A percentile compares a stretch with the other conserved stretches of the same genome.
Conservation (phyloP, 2,329 filamentous ascomycete genomes). For the Teratosphaeria gauchensis region DNA sequence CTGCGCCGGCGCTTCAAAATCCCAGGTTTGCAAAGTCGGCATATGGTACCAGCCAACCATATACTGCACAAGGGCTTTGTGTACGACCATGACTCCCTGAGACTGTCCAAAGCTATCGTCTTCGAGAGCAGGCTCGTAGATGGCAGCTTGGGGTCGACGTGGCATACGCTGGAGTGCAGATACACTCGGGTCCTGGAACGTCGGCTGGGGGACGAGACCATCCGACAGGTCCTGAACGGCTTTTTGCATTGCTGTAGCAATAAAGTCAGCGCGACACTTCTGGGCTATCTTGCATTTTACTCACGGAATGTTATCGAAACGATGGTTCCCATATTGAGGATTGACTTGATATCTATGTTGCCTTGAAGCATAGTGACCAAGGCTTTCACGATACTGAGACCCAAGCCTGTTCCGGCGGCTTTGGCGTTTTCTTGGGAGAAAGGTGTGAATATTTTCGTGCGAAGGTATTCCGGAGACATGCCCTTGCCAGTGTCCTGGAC, state of each 20-base stretch:
- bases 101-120: constrained; percentile 13
- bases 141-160: constrained; percentile 11
- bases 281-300: constrained; percentile 4
- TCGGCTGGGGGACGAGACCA: neutral
- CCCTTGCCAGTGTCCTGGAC: constrained; percentile 58
- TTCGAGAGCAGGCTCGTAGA: constrained; percentile 14
- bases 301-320: constrained; percentile 23
- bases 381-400: constrained; percentile 51
- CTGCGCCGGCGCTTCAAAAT: constrained; percentile 10
- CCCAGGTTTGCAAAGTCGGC: constrained; percentile 15
- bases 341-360: constrained; percentile 43
- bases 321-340: constrained; percentile 15
- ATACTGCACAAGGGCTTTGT: constrained; percentile 13
- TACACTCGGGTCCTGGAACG: constrained; percentile 28
- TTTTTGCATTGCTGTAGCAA: constrained; percentile 40
- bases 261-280: constrained; percentile 40
- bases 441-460: constrained; percentile 51
- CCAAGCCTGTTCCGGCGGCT: constrained; percentile 53
- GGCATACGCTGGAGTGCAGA: constrained; percentile 37
- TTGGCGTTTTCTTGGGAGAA: constrained; percentile 56
- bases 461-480: constrained; percentile 54
- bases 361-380: constrained; percentile 54
- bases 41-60: constrained; percentile 15
- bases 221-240: neutral
- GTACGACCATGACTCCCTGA: constrained; percentile 11